These are phyloP conservation scores for Magnusiomyces ingens DNA, from an alignment of 1,139 yeast genomes.

Conservation along the genomic window DNA sequence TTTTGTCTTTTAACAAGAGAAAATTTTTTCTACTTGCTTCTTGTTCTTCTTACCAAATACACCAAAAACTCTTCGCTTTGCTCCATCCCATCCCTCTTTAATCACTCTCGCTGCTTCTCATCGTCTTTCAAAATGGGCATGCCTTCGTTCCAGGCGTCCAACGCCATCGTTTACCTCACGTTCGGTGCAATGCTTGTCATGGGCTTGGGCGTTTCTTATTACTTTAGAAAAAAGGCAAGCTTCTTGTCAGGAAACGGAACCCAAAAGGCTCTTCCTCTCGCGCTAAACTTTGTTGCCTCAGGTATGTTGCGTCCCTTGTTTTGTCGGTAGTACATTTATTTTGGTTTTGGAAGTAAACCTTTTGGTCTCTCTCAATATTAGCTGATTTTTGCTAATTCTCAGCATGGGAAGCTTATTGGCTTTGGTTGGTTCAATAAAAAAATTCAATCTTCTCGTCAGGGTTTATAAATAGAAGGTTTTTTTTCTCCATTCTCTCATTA, in stretches of 20 bases:
- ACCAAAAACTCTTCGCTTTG: not conserved
- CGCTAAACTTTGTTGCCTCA: constrained; percentile 80
- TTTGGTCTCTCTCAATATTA: too few relatives aligned
- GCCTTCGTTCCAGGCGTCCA: constrained; percentile 46
- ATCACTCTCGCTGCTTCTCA: not conserved
- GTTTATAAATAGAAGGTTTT: not conserved
- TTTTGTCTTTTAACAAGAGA: not conserved
- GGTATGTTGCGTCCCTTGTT: constrained; percentile 46
- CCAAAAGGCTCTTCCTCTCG: constrained; percentile 60
- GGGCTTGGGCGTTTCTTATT: constrained; percentile 33
- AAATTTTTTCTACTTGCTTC: not conserved
- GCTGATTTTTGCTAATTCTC: too few relatives aligned
- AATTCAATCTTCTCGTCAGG: too few relatives aligned
- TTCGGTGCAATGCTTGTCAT: constrained; percentile 54
- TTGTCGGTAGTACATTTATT: constrained; percentile 4
- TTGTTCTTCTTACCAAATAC: not conserved
- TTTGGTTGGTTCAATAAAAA: too few relatives aligned
- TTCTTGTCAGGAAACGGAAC: constrained; percentile 76
- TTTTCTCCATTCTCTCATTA: not conserved
- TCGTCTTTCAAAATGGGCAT: constrained; percentile 22
- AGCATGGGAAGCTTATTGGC: too few relatives aligned
- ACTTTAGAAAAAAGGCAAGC: constrained; percentile 35
- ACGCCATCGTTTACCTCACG: constrained; percentile 72
- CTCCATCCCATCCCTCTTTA: not conserved
- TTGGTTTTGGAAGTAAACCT: not conserved